A percentile compares a stretch with the other conserved stretches of the same genome.
phyloP scores from a whole-genome alignment of 805 yeast genomes.

The Diddensiella transvaalensis region DNA sequence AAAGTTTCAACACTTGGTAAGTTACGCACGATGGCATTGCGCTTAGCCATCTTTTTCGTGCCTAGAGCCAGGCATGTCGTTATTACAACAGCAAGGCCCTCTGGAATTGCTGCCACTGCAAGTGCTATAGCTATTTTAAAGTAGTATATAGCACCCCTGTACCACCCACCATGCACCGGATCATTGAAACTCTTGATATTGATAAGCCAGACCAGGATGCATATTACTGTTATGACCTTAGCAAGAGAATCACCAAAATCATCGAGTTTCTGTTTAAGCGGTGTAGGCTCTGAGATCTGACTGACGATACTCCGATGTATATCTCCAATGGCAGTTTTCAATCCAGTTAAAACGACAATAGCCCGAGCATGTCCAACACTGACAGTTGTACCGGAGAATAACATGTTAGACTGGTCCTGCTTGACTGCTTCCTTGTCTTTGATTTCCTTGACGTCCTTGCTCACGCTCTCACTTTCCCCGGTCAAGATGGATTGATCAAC shows the following conservation, averaged over 20 bases:
- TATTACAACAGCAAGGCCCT: slow-evolving; percentile 94
- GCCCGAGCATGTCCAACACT: slow-evolving; percentile 94
- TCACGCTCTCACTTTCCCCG: slow-evolving; percentile 82
- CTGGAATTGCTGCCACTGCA: slow-evolving; percentile 98
- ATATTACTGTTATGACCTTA: slow-evolving; percentile 73
- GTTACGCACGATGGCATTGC: slow-evolving; percentile 88
- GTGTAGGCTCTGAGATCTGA: slow-evolving; percentile 93
- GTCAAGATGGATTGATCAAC: slow-evolving; percentile 92
- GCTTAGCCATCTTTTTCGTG: slow-evolving; percentile 89
- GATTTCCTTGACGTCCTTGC: slow-evolving; percentile 83
- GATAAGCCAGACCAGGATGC: slow-evolving; percentile 80
- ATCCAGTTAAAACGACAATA: slow-evolving; percentile 83
- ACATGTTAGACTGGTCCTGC: slow-evolving; percentile 65
- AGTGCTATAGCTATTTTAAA: slow-evolving; percentile 93
- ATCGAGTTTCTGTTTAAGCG: slow-evolving; percentile 91
- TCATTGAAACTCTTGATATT: slow-evolving; percentile 55
- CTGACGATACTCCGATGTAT: slow-evolving; percentile 85
- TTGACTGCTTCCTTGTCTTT: slow-evolving; percentile 70
- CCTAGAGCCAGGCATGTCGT: slow-evolving; percentile 95
- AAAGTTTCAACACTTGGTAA: slow-evolving; percentile 25
- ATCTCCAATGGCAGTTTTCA: slow-evolving; percentile 84
- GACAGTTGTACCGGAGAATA: slow-evolving; percentile 94
- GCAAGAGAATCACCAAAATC: slow-evolving; percentile 87
- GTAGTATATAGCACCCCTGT: slow-evolving; percentile 90
- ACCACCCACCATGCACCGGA: slow-evolving; percentile 47